Evolutionary conservation across 148 eudicot genomes (phyloP), one percentile per base, ranked within the genome.

Genomic region (Nepenthes mirabilis): DNA sequence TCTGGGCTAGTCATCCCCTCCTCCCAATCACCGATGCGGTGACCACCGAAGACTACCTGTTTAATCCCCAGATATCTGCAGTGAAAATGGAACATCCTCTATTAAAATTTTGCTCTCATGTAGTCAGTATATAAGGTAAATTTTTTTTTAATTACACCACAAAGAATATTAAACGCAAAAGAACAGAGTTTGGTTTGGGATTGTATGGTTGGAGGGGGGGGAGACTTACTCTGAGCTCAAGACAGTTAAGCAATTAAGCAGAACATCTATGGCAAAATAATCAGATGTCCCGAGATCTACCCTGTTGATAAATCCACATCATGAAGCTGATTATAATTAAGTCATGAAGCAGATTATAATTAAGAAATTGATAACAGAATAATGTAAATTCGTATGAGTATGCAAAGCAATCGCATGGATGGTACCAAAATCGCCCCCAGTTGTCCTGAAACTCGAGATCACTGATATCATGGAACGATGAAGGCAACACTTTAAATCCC

Each of bases 251-350:
- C 88, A 88, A 67, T 88, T 93, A 58, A 93, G 89, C 49, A 88
- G 89, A 34, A 93, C 88, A 68, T 93, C 98, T 32, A 93, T 80
- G 61, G 91, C 77, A 55, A 93, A 71, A 79, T 74, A 75, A 80
- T 93, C 96, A 50, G 95, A 70, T 45, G 98, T 93, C 55, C 98
- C 98, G 59, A 88, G 90, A 73, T 93, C 96, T 56, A 93, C 89
- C 98, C 96, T 93, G 88, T 76, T 71, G 60, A 32, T 37, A 58
- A 52, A 63, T 61, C 43, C 55, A 57, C 34, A 6, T 6, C 2
- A 23, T 23, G 23, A 23, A 35, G 52, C 52, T 49, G 52, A 49
- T 49, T 49, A 52, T 60, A 43, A 6, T 13, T 13, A 11, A 45
- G 33, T 23, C 23, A 23, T 23, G 23, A 23, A 35, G 52, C 52